Evolutionary conservation across 140 eudicot species (phyloP).

Genomic region (Senecio squalidus): DNA sequence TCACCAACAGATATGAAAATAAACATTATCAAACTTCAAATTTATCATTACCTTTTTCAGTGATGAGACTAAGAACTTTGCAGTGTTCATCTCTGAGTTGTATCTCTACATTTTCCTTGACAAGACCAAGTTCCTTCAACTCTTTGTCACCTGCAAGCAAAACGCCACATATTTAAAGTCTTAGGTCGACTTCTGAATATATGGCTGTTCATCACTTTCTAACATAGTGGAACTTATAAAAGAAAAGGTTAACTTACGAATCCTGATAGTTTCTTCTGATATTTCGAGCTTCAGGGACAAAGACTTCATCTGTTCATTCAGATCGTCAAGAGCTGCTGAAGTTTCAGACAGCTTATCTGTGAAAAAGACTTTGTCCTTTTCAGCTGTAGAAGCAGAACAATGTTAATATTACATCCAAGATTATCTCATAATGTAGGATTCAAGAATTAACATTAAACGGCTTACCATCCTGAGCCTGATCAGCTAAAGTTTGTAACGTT

Average conservation of each 20-base stretch:
- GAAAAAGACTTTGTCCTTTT: slow-evolving; percentile 60
- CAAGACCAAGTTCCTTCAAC: slow-evolving; percentile 53
- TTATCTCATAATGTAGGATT: slow-evolving; percentile 9
- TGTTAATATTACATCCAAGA: slow-evolving; percentile 7
- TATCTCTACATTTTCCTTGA: slow-evolving; percentile 58
- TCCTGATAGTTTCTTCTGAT: slow-evolving; percentile 54
- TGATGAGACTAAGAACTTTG: slow-evolving; percentile 41
- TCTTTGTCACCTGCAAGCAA: slow-evolving; percentile 60
- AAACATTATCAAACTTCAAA: neutral
- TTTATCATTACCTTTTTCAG: slow-evolving; percentile 57
- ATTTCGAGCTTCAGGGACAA: slow-evolving; percentile 64
- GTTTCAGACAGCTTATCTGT: slow-evolving; percentile 58
- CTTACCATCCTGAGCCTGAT: slow-evolving; percentile 85
- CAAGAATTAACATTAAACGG: slow-evolving; percentile 1
- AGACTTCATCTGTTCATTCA: slow-evolving; percentile 59
- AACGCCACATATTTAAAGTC: slow-evolving; percentile 19
- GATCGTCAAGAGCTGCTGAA: slow-evolving; percentile 61
- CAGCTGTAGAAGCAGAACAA: slow-evolving; percentile 50
- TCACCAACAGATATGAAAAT: slow-evolving; percentile 1
- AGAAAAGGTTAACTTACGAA: slow-evolving; percentile 45
- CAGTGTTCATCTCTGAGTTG: slow-evolving; percentile 43
- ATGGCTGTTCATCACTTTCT: neutral
- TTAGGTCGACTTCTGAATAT: neutral
- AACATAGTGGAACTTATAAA: neutral
- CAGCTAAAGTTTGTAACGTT: slow-evolving; percentile 69